Evolutionary conservation across 176 grass and related monocot species (phyloP).

Genomic region (Ampelocalamus luodianensis): DNA sequence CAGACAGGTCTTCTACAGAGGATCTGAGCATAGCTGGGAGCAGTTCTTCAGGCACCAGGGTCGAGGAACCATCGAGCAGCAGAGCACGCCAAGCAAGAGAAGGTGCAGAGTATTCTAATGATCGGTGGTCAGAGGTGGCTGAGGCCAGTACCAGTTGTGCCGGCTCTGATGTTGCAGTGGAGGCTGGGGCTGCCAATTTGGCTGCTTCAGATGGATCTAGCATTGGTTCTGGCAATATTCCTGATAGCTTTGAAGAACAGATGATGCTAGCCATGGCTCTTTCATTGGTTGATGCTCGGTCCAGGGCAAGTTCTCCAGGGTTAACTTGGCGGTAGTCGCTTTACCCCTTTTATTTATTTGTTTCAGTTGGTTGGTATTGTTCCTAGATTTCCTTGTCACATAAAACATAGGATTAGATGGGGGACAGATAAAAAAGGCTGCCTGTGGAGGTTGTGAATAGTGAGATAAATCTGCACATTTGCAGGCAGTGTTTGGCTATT

Average conservation of each 20-base stretch:
- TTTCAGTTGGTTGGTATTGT: slow-evolving; percentile 27
- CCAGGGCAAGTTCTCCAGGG: slow-evolving; percentile 47
- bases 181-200: slow-evolving; percentile 37
- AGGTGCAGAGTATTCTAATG: slow-evolving; percentile 55
- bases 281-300: slow-evolving; percentile 72
- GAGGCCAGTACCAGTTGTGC: slow-evolving; percentile 55
- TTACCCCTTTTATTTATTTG: slow-evolving; percentile 30
- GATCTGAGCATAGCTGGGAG: slow-evolving; percentile 32
- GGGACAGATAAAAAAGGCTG: not conserved
- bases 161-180: slow-evolving; percentile 53
- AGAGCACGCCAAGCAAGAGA: slow-evolving; percentile 45
- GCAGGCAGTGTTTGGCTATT: slow-evolving; percentile 5
- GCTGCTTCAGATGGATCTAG: slow-evolving; percentile 31
- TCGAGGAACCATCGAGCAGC: slow-evolving; percentile 35
- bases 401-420: slow-evolving; percentile 39
- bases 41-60: slow-evolving; percentile 37
- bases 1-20: slow-evolving; percentile 44
- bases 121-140: slow-evolving; percentile 52
- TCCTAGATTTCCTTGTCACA: slow-evolving; percentile 27
- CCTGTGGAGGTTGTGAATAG: slow-evolving; percentile 40
- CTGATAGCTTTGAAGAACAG: slow-evolving; percentile 91
- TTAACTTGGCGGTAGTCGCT: slow-evolving; percentile 47
- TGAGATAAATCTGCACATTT: slow-evolving; percentile 39
- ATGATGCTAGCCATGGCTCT: slow-evolving; percentile 90
- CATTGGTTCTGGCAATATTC: slow-evolving; percentile 48